These are phyloP conservation scores for Cylindrotheca fusiformis DNA, from an alignment of 108 stramenopile species.

Conservation along the genomic window DNA sequence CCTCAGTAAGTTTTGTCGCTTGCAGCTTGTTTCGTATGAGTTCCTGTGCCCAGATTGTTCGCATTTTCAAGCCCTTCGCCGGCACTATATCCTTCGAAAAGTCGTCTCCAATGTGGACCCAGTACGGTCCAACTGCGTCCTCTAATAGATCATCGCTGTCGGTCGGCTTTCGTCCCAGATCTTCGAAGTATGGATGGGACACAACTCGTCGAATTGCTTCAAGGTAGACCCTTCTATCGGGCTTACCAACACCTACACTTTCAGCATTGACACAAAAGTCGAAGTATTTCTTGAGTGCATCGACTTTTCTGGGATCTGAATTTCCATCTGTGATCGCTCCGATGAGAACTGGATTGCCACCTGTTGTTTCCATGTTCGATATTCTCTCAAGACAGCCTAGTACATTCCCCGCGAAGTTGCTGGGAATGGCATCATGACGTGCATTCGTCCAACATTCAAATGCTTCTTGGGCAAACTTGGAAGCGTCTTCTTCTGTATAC, in stretches of 20 bases:
- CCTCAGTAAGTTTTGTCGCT: slow-evolving; percentile 3
- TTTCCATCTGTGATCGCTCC: slow-evolving; percentile 89
- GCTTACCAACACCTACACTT: slow-evolving; percentile 75
- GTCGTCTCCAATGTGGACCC: slow-evolving; percentile 88
- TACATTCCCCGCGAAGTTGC: slow-evolving; percentile 49
- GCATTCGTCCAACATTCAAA: slow-evolving; percentile 66
- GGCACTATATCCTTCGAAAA: slow-evolving; percentile 86
- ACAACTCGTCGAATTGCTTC: slow-evolving; percentile 46
- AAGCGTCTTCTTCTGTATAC: slow-evolving; percentile 27
- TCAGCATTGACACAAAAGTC: slow-evolving; percentile 83
- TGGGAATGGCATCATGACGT: slow-evolving; percentile 59
- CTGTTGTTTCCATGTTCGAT: slow-evolving; percentile 18
- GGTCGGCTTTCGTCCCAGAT: slow-evolving; percentile 9
- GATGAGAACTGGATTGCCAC: slow-evolving; percentile 43
- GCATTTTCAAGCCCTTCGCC: slow-evolving; percentile 71
- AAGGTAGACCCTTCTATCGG: slow-evolving; percentile 64
- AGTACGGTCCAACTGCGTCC: slow-evolving; percentile 65
- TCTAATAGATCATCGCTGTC: slow-evolving; percentile 20
- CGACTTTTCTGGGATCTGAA: slow-evolving; percentile 63
- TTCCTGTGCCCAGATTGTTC: slow-evolving; percentile 75
- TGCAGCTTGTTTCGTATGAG: slow-evolving; percentile 43
- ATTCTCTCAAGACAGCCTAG: slow-evolving; percentile 36
- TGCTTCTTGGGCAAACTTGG: slow-evolving; percentile 44
- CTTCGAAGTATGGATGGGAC: slow-evolving; percentile 13
- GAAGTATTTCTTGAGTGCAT: slow-evolving; percentile 41